Evolutionary conservation across 2,329 filamentous ascomycete genomes (phyloP), one percentile per base, ranked within the genome.

Genomic region (Aspergillus sp.): DNA sequence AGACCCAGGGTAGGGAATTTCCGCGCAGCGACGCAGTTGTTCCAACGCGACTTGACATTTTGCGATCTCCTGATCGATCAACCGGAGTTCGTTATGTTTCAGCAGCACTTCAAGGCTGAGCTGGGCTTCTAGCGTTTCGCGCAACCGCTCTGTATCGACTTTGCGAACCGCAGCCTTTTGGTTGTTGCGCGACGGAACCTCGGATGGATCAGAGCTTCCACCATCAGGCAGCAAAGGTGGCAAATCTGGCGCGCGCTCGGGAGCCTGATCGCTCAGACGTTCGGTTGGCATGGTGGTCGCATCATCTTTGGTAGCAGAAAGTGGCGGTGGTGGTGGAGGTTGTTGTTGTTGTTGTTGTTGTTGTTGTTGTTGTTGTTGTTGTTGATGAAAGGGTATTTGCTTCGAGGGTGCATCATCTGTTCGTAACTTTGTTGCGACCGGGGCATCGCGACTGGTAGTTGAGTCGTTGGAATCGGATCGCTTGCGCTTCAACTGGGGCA

Each of bases 41-140:
- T 99, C 95, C 65, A 98, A 82, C 11, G 93, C 91, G 62, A 93
- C 81, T 78, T 98, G 93, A 71, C 93, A 97, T 79, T 97, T 98
- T 63, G 91, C 93, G 63, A 98, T 83, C 78, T 98, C 95, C 76
- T 96, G 92, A 71, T 98, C 91, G 74, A 98, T 96, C 65, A 96
- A 82, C 56, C 93, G 90, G 58, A 98, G 79, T 78, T 99, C 95
- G 68, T 95, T 87, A 76, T 99, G 95, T 81, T 97, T 98, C 72
- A 96, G 79, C 62, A 98, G 79, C 53, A 98, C 93, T 78, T 97
- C 93, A 64, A 95, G 85, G 68, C 92, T 90, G 74, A 98, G 89
- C 75, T 97, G 90, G 61, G 91, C 87, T 70, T 92, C 88, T 70
- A 98, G 89, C 36, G 84, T 83, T 66, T 93, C 87, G 70, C 85